These are phyloP conservation scores for Zea luxurians DNA, from an alignment of 176 grass and related monocot species.

Conservation along the genomic window DNA sequence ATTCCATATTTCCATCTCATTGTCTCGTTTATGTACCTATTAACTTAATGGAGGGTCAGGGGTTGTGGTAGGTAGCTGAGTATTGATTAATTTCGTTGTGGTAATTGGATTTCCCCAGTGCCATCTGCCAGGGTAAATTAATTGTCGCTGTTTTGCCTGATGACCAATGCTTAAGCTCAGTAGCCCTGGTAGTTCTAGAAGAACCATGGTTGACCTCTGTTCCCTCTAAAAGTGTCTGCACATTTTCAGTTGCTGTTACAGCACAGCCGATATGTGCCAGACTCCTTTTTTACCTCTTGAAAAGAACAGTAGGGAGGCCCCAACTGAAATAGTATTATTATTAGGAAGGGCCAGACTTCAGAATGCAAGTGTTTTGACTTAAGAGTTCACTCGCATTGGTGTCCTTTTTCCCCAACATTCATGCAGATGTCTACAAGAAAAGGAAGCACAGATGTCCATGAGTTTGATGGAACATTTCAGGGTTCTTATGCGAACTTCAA, in stretches of 20 bases:
- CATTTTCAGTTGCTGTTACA: background rate
- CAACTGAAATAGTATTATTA: background rate
- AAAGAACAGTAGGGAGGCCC: background rate
- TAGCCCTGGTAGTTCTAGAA: background rate
- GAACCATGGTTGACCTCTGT: background rate
- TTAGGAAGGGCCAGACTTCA: background rate
- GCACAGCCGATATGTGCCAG: background rate
- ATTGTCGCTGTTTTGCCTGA: background rate
- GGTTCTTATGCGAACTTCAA: slow-evolving; percentile 59
- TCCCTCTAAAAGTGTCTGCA: background rate
- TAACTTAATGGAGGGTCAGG: background rate
- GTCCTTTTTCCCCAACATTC: slow-evolving; percentile 1
- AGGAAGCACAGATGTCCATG: slow-evolving; percentile 86
- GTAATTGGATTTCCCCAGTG: background rate
- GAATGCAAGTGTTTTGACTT: background rate
- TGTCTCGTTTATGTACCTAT: background rate
- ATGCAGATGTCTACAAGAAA: slow-evolving; percentile 74
- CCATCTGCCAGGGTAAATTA: background rate
- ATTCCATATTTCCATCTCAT: background rate
- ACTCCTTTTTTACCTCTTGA: background rate
- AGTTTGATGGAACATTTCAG: slow-evolving; percentile 82
- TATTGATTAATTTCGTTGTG: background rate
- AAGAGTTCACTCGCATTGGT: background rate
- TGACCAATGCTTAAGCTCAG: background rate
- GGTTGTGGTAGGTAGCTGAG: background rate